A percentile compares a stretch with the other conserved stretches of the same genome.
Evolutionary conservation across 2,329 filamentous ascomycete species (phyloP).

Genomic region (Colletotrichum musae): DNA sequence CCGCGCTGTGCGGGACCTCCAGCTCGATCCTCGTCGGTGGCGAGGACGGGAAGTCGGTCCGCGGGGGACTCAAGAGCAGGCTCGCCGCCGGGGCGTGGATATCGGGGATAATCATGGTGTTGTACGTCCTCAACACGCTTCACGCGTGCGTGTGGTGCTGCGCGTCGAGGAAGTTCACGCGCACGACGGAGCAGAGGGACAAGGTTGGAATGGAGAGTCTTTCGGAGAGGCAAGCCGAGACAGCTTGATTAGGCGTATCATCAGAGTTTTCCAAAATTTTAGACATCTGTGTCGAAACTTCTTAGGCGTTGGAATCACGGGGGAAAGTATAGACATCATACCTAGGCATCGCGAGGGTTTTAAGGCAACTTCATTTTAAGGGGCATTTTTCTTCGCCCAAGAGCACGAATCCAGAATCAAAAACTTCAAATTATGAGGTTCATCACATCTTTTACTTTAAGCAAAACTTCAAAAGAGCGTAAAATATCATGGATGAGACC

Average conservation of each 20-base stretch:
- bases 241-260: not conserved
- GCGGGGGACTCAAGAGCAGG: not conserved
- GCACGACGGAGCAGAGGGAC: not conserved
- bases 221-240: not conserved
- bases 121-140: conserved; percentile 24
- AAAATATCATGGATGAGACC: no score
- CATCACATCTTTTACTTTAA: no score
- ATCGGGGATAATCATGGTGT: conserved; percentile 24
- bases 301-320: no score
- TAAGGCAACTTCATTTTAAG: no score
- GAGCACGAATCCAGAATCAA: no score
- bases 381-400: no score
- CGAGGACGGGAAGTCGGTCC: not conserved
- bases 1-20: conserved; percentile 31
- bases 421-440: no score
- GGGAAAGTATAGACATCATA: no score
- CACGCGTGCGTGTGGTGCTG: conserved; percentile 25
- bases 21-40: not conserved
- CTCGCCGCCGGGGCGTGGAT: conserved; percentile 31
- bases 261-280: not conserved
- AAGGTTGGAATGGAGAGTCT: conserved; percentile 19
- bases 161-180: conserved; percentile 19
- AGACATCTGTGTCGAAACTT: not conserved
- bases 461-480: no score
- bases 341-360: no score